Percentiles rank a stretch among this genome's conserved stretches.
These are phyloP conservation scores for Backusella tuberculispora DNA, from an alignment of 192 early-diverging fungal species.

Conservation along the genomic window DNA sequence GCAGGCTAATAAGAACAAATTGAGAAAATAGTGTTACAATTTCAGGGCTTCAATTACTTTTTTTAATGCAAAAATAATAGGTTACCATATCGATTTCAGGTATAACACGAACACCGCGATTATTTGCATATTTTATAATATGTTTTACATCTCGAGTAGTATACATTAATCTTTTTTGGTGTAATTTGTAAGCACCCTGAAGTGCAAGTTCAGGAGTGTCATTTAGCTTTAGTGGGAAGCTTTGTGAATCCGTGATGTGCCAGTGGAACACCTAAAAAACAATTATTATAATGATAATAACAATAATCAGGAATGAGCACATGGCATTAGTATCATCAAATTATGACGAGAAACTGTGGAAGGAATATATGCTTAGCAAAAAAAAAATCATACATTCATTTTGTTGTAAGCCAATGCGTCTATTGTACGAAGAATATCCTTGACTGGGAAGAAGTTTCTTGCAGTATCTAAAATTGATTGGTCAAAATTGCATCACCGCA, in stretches of 20 bases:
- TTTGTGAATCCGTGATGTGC: slow-evolving; percentile 76
- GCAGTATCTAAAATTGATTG: slow-evolving; percentile 57
- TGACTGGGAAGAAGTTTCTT: slow-evolving; percentile 70
- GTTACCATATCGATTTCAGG: slow-evolving; percentile 86
- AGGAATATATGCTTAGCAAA: not conserved
- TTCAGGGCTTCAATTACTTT: not conserved
- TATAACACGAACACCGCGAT: slow-evolving; percentile 84
- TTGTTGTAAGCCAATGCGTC: slow-evolving; percentile 86
- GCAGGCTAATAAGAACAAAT: slow-evolving; percentile 56
- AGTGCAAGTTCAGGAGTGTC: slow-evolving; percentile 61
- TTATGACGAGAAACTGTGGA: not conserved
- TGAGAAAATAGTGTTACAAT: not conserved
- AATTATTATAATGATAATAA: too few relatives aligned
- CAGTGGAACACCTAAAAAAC: slow-evolving; percentile 65
- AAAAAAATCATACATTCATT: slow-evolving; percentile 59
- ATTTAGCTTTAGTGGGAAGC: slow-evolving; percentile 70
- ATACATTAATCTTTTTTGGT: slow-evolving; percentile 64
- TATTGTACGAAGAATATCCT: slow-evolving; percentile 66
- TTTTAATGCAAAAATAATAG: not conserved
- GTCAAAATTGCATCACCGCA: not conserved
- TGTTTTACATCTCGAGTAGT: slow-evolving; percentile 69
- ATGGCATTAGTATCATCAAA: not conserved
- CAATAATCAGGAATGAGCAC: not conserved
- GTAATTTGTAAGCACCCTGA: slow-evolving; percentile 66
- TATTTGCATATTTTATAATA: slow-evolving; percentile 75